Evolutionary conservation across 768 basidiomycete genomes (phyloP).

Genomic region (Boletus sp.): DNA sequence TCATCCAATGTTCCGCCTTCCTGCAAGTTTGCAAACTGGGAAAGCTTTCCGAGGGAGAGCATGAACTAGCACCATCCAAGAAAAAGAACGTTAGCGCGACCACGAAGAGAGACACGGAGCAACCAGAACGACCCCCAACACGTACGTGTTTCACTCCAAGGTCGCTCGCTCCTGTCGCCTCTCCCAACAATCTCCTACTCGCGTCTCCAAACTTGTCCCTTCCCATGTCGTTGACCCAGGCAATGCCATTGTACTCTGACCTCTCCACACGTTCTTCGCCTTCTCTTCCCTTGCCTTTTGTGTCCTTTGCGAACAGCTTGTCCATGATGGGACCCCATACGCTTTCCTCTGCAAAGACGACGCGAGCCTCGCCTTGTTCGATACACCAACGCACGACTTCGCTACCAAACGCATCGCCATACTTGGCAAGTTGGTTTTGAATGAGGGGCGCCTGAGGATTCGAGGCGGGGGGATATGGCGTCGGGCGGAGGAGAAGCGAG

Average conservation of each 20-base stretch:
- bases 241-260: conserved; percentile 51
- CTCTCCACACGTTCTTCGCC: conserved; percentile 39
- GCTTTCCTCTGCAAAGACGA: conserved; percentile 77
- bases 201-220: conserved; percentile 65
- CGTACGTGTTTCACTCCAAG: conserved; percentile 78
- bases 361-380: conserved; percentile 80
- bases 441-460: conserved; percentile 66
- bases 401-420: conserved; percentile 80
- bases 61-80: conserved; percentile 56
- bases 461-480: conserved; percentile 58
- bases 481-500: conserved; percentile 71
- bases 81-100: conserved; percentile 5
- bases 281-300: conserved; percentile 26
- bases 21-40: conserved; percentile 63
- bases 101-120: background rate
- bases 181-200: conserved; percentile 59
- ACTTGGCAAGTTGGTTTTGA: conserved; percentile 70
- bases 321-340: conserved; percentile 63
- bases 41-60: conserved; percentile 88
- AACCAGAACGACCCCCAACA: background rate
- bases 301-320: conserved; percentile 52
- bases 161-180: conserved; percentile 53
- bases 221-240: conserved; percentile 88
- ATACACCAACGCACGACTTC: conserved; percentile 94
- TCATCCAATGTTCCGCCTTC: conserved; percentile 50